Evolutionary conservation across 139 green algal genomes (phyloP).

Genomic region (Diplosphaera chodatii): DNA sequence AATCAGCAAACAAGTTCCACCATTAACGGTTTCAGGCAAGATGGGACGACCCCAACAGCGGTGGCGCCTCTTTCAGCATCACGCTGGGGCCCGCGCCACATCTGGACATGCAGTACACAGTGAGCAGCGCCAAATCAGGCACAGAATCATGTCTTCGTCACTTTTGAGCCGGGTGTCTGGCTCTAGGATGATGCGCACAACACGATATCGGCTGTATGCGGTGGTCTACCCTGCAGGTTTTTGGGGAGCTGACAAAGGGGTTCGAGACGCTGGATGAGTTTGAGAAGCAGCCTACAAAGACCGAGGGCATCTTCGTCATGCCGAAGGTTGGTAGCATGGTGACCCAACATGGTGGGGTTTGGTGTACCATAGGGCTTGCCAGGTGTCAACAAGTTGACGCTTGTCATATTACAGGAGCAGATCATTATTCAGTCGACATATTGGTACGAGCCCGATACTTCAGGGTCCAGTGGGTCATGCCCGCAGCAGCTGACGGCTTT

Average conservation of each 20-base stretch:
- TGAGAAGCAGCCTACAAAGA: constrained; percentile 56
- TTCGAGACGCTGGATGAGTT: constrained; percentile 68
- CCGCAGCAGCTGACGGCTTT: neutral
- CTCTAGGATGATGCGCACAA: too few relatives aligned
- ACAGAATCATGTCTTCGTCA: neutral
- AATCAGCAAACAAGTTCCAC: too few relatives aligned
- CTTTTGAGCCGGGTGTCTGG: too few relatives aligned
- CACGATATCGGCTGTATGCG: too few relatives aligned
- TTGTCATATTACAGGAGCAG: too few relatives aligned
- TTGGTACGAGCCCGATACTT: neutral
- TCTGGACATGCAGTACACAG: constrained; percentile 61
- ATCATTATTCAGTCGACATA: neutral
- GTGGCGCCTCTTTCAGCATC: constrained; percentile 60
- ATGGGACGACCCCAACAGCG: constrained; percentile 63
- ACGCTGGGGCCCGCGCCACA: constrained; percentile 65
- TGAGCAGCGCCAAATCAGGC: constrained; percentile 5
- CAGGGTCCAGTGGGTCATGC: neutral
- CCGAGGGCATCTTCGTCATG: constrained; percentile 88
- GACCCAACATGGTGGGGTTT: too few relatives aligned
- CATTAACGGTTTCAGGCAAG: constrained; percentile 22
- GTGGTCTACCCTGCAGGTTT: constrained; percentile 3
- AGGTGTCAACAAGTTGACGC: constrained; percentile 28
- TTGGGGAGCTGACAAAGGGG: constrained; percentile 63
- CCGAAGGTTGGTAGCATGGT: constrained; percentile 56
- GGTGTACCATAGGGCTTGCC: too few relatives aligned